phyloP scores from a whole-genome alignment of 768 basidiomycete species.

The Tephrocybe rancida region DNA sequence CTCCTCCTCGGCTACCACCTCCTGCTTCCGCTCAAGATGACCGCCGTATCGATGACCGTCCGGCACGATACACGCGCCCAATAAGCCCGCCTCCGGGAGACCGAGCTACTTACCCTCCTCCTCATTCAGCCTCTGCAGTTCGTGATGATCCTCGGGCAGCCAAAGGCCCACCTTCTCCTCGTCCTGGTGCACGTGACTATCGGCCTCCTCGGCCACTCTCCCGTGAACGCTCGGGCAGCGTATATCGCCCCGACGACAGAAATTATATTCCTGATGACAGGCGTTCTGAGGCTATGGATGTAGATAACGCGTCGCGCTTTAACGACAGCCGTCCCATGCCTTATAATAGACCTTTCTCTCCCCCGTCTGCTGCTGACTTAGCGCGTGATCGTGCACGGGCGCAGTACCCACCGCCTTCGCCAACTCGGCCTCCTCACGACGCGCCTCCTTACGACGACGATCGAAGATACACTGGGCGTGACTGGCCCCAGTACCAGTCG shows the following conservation, averaged over 20 bases:
- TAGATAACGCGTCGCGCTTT: conserved; percentile 34
- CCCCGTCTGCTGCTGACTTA: conserved; percentile 32
- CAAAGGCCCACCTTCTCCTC: conserved; percentile 26
- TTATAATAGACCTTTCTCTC: conserved; percentile 29
- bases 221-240: conserved; percentile 27
- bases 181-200: conserved; percentile 30
- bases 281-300: conserved; percentile 35
- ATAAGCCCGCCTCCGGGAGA: conserved; percentile 11
- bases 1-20: conserved; percentile 5
- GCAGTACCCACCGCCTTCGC: conserved; percentile 31
- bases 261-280: conserved; percentile 33
- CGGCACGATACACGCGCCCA: conserved; percentile 20
- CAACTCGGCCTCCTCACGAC: conserved; percentile 28
- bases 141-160: conserved; percentile 34
- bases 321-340: conserved; percentile 30
- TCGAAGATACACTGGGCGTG: conserved; percentile 33
- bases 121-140: conserved; percentile 23
- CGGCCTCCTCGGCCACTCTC: conserved; percentile 26
- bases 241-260: conserved; percentile 44
- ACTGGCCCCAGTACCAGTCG: conserved; percentile 25
- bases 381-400: conserved; percentile 34
- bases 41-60: conserved; percentile 25
- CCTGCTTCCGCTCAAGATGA: conserved; percentile 16
- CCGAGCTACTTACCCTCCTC: conserved; percentile 20
- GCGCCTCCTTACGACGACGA: conserved; percentile 35